Conservation (phyloP, 805 yeast species). For the Saccharomycopsis sp. region DNA sequence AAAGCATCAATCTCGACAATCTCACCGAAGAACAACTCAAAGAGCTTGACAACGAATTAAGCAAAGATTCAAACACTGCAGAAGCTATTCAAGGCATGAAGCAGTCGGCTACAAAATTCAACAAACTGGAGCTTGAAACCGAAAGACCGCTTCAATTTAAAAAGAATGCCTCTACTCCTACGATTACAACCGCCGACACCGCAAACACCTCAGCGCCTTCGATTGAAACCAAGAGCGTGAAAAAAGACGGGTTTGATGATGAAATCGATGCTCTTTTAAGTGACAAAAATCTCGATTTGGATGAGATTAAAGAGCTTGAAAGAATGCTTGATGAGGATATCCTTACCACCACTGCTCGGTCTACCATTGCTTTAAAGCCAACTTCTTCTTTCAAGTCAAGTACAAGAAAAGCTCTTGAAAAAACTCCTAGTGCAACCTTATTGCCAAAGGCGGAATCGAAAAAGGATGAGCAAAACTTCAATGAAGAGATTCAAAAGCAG, state of each 20-base stretch:
- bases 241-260: conserved; percentile 1
- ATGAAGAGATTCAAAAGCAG: conserved; percentile 20
- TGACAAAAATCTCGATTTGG: conserved; percentile 10
- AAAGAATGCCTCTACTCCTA: background rate
- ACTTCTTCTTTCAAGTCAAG: background rate
- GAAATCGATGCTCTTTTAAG: conserved; percentile 14
- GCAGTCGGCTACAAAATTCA: background rate
- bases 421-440: conserved; percentile 17
- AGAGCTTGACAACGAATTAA: background rate
- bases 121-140: background rate
- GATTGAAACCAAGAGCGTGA: background rate
- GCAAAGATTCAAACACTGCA: background rate
- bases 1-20: background rate
- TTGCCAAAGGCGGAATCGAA: conserved; percentile 17
- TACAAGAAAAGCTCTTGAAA: conserved; percentile 5
- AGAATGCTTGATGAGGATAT: conserved; percentile 17
- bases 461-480: conserved; percentile 7
- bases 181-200: background rate
- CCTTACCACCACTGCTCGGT: conserved; percentile 10
- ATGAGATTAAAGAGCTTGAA: conserved; percentile 20
- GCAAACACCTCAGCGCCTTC: background rate
- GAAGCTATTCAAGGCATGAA: background rate
- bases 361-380: background rate
- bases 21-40: background rate
- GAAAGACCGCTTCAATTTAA: conserved; percentile 7